Conservation (phyloP, 179 eudicot species). For the Spergularia azorica region DNA sequence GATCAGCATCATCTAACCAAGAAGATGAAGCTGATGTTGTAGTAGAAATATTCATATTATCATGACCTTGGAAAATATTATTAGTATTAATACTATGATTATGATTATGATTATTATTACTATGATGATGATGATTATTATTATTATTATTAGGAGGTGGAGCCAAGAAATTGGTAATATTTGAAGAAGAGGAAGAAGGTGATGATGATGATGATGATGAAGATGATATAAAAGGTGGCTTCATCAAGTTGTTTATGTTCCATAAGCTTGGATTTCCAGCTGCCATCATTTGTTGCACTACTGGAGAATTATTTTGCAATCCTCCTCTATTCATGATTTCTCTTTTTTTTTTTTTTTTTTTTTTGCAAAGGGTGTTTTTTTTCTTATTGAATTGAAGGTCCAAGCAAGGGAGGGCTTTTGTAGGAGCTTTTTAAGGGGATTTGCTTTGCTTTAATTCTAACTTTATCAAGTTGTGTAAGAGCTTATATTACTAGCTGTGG, state of each 20-base stretch:
- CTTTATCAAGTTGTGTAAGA: conserved; percentile 11
- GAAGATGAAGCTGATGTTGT: conserved; percentile 25
- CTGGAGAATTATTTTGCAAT: conserved; percentile 46
- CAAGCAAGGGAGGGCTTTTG: conserved; percentile 32
- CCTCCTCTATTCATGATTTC: conserved; percentile 57
- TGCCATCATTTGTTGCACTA: conserved; percentile 70
- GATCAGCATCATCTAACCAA: conserved; percentile 31
- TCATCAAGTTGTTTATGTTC: conserved; percentile 43
- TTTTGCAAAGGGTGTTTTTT: neutral
- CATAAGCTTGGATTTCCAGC: conserved; percentile 63
- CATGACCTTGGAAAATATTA: conserved; percentile 19
- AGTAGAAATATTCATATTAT: conserved; percentile 21
- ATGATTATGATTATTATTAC: conserved; percentile 10
- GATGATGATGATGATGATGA: conserved; percentile 24
- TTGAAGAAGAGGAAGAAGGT: conserved; percentile 23
- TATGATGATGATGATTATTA: neutral
- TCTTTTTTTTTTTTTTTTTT: neutral
- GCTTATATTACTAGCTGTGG: neutral
- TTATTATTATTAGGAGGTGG: conserved; percentile 23
- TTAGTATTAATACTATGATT: conserved; percentile 18
- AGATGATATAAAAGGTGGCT: conserved; percentile 26
- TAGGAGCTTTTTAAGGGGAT: conserved; percentile 28
- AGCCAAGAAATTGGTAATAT: conserved; percentile 30
- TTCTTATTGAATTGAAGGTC: conserved; percentile 11
- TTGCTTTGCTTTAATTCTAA: neutral